phyloP scores from a whole-genome alignment of 352 stramenopile genomes.

The Pythium biforme region DNA sequence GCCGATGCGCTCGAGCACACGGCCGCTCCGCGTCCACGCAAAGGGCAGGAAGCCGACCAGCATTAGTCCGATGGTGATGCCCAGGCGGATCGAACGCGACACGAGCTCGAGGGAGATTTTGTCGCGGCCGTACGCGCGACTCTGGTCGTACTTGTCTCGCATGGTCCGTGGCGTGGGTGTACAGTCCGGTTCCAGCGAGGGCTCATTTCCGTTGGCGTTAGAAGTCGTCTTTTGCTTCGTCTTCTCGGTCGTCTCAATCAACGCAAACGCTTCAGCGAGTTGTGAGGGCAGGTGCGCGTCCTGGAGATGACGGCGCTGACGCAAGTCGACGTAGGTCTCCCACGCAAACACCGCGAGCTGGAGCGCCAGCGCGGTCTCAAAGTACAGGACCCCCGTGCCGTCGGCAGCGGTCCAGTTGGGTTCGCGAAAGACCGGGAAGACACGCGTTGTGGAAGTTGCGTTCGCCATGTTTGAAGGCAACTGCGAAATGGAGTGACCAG shows the following conservation, averaged over 20 bases:
- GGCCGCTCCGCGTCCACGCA: constrained; percentile 86
- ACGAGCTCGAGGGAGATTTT: constrained; percentile 95
- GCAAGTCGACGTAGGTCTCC: constrained; percentile 91
- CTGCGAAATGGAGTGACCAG: too few relatives aligned
- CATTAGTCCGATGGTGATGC: constrained; percentile 83
- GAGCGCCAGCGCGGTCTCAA: constrained; percentile 78
- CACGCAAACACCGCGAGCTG: constrained; percentile 88
- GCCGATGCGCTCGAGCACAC: constrained; percentile 46
- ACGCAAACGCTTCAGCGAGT: constrained; percentile 26
- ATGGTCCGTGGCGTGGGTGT: not conserved
- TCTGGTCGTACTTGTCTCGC: constrained; percentile 81
- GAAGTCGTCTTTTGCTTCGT: too few relatives aligned
- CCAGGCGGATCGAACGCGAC: constrained; percentile 73
- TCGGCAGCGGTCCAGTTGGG: constrained; percentile 37
- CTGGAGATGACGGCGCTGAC: constrained; percentile 88
- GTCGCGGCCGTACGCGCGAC: constrained; percentile 93
- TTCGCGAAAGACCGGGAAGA: constrained; percentile 30
- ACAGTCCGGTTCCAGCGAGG: not conserved
- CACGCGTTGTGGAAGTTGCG: too few relatives aligned
- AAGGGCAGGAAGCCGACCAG: constrained; percentile 92
- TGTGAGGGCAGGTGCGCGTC: constrained; percentile 58
- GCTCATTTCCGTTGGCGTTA: not conserved
- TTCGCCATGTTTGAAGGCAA: too few relatives aligned
- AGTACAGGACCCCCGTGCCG: constrained; percentile 49
- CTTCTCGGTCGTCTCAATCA: too few relatives aligned